Evolutionary conservation across 2,329 filamentous ascomycete species (phyloP), one percentile per base, ranked within the genome.

Genomic region (Cordyceps cicadae): DNA sequence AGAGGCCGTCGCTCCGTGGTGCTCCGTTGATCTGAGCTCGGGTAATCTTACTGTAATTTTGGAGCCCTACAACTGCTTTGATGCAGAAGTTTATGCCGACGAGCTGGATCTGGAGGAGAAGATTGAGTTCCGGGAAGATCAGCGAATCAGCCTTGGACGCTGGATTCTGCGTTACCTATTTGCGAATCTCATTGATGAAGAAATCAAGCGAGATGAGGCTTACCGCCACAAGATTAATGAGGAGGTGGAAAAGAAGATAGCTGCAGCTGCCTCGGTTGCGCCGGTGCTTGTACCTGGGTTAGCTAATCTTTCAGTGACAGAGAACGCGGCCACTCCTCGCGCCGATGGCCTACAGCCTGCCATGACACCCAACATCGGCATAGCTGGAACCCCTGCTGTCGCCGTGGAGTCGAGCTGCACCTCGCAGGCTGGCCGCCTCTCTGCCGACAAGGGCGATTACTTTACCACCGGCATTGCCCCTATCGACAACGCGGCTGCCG

Each of bases 151-250:
- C 69, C 85, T 97, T 51, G 94, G 94, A 9, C 96, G 96, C 78
- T 99, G 94, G 94, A 86, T 97, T 51, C 77, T 99, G 62, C 85
- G 94, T 39, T 96, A 97, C 72, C 81, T 99, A 0, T 99, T 99
- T 75, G 86, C 88, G 11, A 88, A 89, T 60, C 79, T 97, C 48
- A 88, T 99, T 59, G 89, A 96, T 63, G 92, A 97, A 71, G 90
- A 97, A 71, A 89, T 96, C 66, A 86, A 83, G 65, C 85, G 90
- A 57, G 94, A 99, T 69, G 86, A 89, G 68, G 77, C 75, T 0
- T 86, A 89, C 70, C 84, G 93, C n/a, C 79, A 84, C 50, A 81
- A 83, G 51, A 76, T 96, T 8, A 83, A 91, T 56, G 81, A 85
- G 39, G 79, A 75, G 17, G 78, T 83, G 5, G 84, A 86, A 63